Evolutionary conservation across 129 eudicot species (phyloP).

Genomic region (Heracleum sosnowskyi): DNA sequence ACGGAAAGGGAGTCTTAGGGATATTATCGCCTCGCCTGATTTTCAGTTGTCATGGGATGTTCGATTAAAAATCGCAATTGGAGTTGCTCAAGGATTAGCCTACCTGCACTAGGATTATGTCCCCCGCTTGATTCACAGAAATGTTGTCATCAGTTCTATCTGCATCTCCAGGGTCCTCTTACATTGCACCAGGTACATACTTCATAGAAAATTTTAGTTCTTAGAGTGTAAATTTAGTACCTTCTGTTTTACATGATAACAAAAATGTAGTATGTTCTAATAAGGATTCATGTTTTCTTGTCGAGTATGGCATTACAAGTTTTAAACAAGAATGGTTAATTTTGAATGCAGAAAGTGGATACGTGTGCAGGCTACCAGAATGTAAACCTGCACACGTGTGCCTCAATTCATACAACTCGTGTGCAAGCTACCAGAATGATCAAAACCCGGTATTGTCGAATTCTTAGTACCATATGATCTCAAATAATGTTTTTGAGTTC

Average conservation of each 20-base stretch:
- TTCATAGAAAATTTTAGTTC: not conserved
- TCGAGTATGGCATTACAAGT: not conserved
- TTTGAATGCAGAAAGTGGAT: conserved; percentile 54
- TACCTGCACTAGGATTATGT: conserved; percentile 72
- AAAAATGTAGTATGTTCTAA: not conserved
- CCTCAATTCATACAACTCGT: no score
- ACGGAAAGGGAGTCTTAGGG: conserved; percentile 82
- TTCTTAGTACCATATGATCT: not conserved
- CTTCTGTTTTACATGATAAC: not conserved
- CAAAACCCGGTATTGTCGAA: no score
- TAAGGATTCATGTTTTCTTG: not conserved
- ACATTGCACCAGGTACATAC: conserved; percentile 71
- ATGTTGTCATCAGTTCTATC: conserved; percentile 44
- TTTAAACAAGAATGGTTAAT: not conserved
- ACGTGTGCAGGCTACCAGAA: no score
- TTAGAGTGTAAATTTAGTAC: not conserved
- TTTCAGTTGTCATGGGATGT: conserved; percentile 59
- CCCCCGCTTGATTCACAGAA: conserved; percentile 70
- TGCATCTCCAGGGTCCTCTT: conserved; percentile 52
- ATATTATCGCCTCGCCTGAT: conserved; percentile 46
- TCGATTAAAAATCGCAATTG: conserved; percentile 63
- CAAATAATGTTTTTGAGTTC: not conserved
- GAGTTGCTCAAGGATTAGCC: conserved; percentile 79
- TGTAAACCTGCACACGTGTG: no score
- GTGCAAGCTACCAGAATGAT: no score